Base-by-base conservation (phyloP, 2,329 filamentous ascomycete genomes). In the Colletotrichum chlorophyti region DNA sequence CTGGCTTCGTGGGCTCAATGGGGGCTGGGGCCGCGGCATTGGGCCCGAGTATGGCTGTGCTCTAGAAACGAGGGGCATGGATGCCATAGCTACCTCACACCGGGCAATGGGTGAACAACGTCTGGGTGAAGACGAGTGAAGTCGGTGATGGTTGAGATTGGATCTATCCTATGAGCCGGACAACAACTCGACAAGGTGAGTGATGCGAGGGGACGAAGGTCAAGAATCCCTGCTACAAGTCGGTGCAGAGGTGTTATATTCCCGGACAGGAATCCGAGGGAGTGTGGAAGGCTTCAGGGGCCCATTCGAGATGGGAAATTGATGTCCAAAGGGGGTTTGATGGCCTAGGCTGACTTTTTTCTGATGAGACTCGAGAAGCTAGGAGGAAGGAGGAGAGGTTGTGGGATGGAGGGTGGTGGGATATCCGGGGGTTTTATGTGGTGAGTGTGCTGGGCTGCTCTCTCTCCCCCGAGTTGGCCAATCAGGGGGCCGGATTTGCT, bases 351-450 rank as follows among this genome's bases (percentile, higher is more conserved):
- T 32, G 34, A 58, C 19, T 17, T 23, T 48, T 52, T 17, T 49
- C 26, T 58, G 46, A 48, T 55, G 21, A 46, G 19, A 34, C 10
- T 17, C 23, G 32, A 38, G 17, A 46, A 55, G 29, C 10, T 35
- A 37, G n/a, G 37, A 31, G 38, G 46, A 34, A 58, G 31, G 41
- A 51, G 48, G 49, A 46, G 32, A 42, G 53, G 45, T 37, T 46
- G 29, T 23, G 42, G 14, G 32, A 54, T 29, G 61, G 58, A 48
- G 48, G 59, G 41, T 41, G 50, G 61, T 50, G 61, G 61, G 61
- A 57, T 42, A 29, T 35, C 34, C 37, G 43, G 35, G 54, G 58
- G 49, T 58, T 62, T 63, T 63, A 62, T 63, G 45, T 63, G 58
- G 49, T 59, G 53, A 62, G 59, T 62, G 41, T 40, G 17, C 49